Evolutionary conservation across 2,329 filamentous ascomycete genomes (phyloP).

Genomic region (Catunica adiposa): DNA sequence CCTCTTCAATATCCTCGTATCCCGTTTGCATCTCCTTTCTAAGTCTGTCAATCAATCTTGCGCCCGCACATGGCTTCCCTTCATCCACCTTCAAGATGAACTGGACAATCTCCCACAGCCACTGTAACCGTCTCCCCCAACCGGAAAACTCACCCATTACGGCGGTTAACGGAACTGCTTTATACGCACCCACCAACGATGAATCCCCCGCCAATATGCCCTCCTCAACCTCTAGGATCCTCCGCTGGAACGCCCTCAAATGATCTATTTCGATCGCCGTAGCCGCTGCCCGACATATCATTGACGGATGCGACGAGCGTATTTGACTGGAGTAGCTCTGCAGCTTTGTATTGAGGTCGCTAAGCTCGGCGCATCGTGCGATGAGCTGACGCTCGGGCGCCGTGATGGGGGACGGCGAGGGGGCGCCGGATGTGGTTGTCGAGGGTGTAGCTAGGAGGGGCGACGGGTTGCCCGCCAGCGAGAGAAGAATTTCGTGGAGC

Average conservation of each 20-base stretch:
- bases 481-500: conserved; percentile 97
- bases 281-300: conserved; percentile 75
- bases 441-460: conserved; percentile 46
- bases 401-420: conserved; percentile 38
- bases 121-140: conserved; percentile 72
- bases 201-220: conserved; percentile 62
- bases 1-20: conserved; percentile 68
- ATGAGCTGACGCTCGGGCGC: conserved; percentile 74
- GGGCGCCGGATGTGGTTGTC: conserved; percentile 24
- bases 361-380: conserved; percentile 57
- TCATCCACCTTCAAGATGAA: conserved; percentile 13
- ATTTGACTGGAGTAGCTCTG: conserved; percentile 47
- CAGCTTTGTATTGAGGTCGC: conserved; percentile 59
- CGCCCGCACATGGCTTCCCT: conserved; percentile 39
- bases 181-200: conserved; percentile 71
- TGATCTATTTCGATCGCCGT: conserved; percentile 60
- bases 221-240: conserved; percentile 70
- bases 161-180: conserved; percentile 79
- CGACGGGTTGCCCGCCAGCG: conserved; percentile 84
- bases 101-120: conserved; percentile 55
- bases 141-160: conserved; percentile 72
- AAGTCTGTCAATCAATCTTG: conserved; percentile 60
- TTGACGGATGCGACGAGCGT: conserved; percentile 19
- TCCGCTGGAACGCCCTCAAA: conserved; percentile 63
- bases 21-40: conserved; percentile 68